Percentiles rank a stretch among this genome's conserved stretches.
Evolutionary conservation across 495 filamentous ascomycete species (phyloP).

Genomic region (Letharia columbiana): DNA sequence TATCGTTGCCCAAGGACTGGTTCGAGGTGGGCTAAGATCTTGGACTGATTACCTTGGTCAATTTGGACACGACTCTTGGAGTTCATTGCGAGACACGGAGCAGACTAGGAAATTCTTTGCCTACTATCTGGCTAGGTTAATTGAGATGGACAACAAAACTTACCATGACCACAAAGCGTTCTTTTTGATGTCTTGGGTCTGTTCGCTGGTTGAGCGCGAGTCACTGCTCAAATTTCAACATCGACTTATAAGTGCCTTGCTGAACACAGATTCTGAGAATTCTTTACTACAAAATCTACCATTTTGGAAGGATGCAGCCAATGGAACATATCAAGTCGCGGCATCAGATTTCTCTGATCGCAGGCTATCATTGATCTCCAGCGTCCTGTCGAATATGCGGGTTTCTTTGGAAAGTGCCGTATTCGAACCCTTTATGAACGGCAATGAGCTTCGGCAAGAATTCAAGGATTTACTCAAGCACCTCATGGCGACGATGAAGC

Average conservation of each 20-base stretch:
- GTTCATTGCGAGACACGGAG: slow-evolving; percentile 49
- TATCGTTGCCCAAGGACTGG: slow-evolving; percentile 45
- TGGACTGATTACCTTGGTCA: slow-evolving; percentile 54
- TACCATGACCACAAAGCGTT: slow-evolving; percentile 39
- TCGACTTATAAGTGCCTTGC: slow-evolving; percentile 46
- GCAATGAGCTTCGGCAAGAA: slow-evolving; percentile 37
- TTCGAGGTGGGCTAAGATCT: slow-evolving; percentile 33
- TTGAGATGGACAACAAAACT: slow-evolving; percentile 40
- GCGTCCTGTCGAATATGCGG: slow-evolving; percentile 59
- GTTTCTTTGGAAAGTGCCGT: slow-evolving; percentile 38
- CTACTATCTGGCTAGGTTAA: slow-evolving; percentile 51
- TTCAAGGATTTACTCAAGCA: slow-evolving; percentile 47
- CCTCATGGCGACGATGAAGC: slow-evolving; percentile 61
- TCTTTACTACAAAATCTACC: slow-evolving; percentile 54
- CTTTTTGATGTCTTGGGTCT: slow-evolving; percentile 50
- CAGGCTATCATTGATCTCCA: slow-evolving; percentile 53
- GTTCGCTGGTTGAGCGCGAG: slow-evolving; percentile 55
- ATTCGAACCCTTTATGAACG: slow-evolving; percentile 25
- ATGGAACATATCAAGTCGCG: slow-evolving; percentile 41
- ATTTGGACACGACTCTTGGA: slow-evolving; percentile 53
- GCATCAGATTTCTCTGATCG: slow-evolving; percentile 47
- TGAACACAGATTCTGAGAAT: slow-evolving; percentile 42
- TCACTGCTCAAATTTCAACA: slow-evolving; percentile 62
- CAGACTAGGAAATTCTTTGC: slow-evolving; percentile 57
- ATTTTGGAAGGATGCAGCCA: slow-evolving; percentile 40